Evolutionary conservation across 129 eudicot genomes (phyloP).

Genomic region (Solidago caesia): DNA sequence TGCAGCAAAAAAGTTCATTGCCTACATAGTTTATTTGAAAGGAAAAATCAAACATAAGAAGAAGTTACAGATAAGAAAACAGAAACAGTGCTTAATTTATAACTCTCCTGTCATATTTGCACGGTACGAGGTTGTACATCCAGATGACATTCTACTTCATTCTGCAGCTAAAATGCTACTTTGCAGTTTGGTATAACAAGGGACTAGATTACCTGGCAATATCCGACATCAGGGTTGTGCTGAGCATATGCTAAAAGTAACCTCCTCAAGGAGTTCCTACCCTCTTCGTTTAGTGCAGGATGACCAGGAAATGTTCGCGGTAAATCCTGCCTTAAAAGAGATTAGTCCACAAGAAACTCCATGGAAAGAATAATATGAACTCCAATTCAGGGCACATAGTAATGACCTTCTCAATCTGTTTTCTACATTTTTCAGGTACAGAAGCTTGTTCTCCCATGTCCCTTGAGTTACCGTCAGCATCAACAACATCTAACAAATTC

Average conservation of each 20-base stretch:
- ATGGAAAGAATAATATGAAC: constrained; percentile 38
- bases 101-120: too few relatives aligned
- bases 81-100: background rate
- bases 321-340: constrained; percentile 63
- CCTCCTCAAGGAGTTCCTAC: constrained; percentile 86
- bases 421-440: constrained; percentile 68
- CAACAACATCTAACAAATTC: constrained; percentile 56
- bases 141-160: background rate
- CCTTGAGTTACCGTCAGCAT: constrained; percentile 29
- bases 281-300: constrained; percentile 89
- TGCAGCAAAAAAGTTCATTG: constrained; percentile 97
- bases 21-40: constrained; percentile 52
- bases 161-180: background rate
- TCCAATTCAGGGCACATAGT: constrained; percentile 49
- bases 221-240: constrained; percentile 95
- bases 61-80: background rate
- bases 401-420: constrained; percentile 99
- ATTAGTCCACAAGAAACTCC: constrained; percentile 33
- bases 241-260: constrained; percentile 84
- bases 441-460: constrained; percentile 18
- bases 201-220: constrained; percentile 77
- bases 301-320: constrained; percentile 99
- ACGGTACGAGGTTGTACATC: too few relatives aligned
- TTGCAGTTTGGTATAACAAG: background rate
- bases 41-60: background rate